Evolutionary conservation across 2,329 filamentous ascomycete species (phyloP).

Genomic region (Pyrenophora teres): DNA sequence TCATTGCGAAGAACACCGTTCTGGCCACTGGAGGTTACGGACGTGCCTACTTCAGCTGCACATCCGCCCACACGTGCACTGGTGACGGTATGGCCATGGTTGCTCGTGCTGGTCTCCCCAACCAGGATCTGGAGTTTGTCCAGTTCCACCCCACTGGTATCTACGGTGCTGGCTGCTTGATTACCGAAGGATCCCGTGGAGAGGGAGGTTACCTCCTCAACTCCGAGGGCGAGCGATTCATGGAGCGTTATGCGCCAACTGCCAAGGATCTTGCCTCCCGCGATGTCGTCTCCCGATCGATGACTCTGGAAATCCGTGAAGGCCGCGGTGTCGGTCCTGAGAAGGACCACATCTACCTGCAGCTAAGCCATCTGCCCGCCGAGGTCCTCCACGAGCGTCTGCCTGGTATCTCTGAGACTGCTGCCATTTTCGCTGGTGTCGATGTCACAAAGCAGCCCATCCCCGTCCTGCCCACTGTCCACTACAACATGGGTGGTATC

Average conservation of each 20-base stretch:
- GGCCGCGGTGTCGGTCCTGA: conserved; percentile 95
- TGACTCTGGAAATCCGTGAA: conserved; percentile 98
- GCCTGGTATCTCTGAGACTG: conserved; percentile 97
- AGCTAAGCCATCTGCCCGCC: conserved; percentile 91
- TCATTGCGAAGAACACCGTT: conserved; percentile 95
- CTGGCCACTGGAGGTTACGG: conserved; percentile 97
- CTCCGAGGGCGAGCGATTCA: conserved; percentile 97
- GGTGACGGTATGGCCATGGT: conserved; percentile 99
- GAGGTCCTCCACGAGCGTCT: conserved; percentile 95
- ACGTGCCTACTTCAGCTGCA: conserved; percentile 97
- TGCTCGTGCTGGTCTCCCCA: conserved; percentile 92
- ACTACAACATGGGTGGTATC: conserved; percentile 99
- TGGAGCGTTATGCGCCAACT: conserved; percentile 97
- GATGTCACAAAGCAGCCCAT: conserved; percentile 98
- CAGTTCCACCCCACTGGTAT: conserved; percentile 99
- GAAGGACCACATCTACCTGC: conserved; percentile 98
- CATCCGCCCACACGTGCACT: conserved; percentile 96
- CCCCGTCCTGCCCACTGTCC: conserved; percentile 91
- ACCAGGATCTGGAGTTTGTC: conserved; percentile 99
- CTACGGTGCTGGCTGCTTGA: conserved; percentile 93
- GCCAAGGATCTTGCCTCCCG: conserved; percentile 96
- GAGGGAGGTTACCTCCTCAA: conserved; percentile 98
- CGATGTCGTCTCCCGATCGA: conserved; percentile 95
- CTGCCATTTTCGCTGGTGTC: conserved; percentile 94
- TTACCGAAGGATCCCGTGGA: conserved; percentile 96